These are phyloP conservation scores for Geotrichum candidum DNA, from an alignment of 1,139 yeast genomes.

Conservation along the genomic window DNA sequence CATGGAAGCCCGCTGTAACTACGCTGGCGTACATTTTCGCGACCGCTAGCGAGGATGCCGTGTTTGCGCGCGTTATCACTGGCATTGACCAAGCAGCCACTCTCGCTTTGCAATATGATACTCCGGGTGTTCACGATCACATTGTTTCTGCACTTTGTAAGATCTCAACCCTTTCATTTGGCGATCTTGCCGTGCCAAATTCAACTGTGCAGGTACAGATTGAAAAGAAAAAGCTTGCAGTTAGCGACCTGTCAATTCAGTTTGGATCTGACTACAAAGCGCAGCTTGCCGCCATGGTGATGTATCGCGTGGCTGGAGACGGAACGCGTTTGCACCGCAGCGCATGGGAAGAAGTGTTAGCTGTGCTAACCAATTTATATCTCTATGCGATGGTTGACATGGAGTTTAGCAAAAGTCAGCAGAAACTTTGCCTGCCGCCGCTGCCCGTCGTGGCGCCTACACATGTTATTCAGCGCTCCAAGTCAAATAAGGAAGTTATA, in stretches of 20 bases:
- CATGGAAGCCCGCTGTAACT: constrained; percentile 56
- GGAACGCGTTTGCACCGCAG: background rate
- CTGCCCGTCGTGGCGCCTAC: constrained; percentile 62
- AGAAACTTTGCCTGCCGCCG: constrained; percentile 25
- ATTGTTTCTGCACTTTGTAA: constrained; percentile 59
- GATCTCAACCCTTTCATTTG: constrained; percentile 44
- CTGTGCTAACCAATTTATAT: constrained; percentile 58
- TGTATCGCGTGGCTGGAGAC: constrained; percentile 55
- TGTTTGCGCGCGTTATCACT: constrained; percentile 78
- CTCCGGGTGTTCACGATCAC: constrained; percentile 54
- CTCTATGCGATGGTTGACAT: constrained; percentile 65
- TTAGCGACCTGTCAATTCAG: constrained; percentile 73
- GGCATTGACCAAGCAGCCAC: constrained; percentile 79
- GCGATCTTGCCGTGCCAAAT: constrained; percentile 36
- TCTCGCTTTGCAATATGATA: constrained; percentile 60
- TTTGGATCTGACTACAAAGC: constrained; percentile 90
- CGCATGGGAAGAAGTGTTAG: constrained; percentile 59
- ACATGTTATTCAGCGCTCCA: constrained; percentile 55
- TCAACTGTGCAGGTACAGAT: constrained; percentile 39
- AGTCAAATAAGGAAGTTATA: constrained; percentile 52
- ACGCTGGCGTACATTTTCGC: constrained; percentile 72
- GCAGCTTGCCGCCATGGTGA: constrained; percentile 78
- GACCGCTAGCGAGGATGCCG: constrained; percentile 84
- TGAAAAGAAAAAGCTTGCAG: constrained; percentile 52
- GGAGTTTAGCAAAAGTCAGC: constrained; percentile 48